A percentile compares a stretch with the other conserved stretches of the same genome.
Conservation (phyloP, 192 early-diverging fungal genomes). For the Paraglomus occultum region DNA sequence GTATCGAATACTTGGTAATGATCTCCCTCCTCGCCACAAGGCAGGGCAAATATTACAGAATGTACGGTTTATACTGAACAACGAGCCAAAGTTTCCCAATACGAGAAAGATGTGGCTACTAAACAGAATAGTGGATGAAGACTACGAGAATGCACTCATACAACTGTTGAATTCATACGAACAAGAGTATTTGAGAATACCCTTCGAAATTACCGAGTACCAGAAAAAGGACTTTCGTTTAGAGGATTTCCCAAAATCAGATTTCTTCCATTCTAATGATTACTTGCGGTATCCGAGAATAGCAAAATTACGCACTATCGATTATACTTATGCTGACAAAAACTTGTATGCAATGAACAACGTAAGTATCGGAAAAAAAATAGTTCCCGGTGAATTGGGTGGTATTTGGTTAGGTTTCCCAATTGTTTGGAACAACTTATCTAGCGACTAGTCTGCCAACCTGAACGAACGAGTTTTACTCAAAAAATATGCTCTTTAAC, state of each 20-base stretch:
- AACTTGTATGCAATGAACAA: slow-evolving; percentile 65
- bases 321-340: slow-evolving; percentile 61
- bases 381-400: background rate
- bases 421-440: background rate
- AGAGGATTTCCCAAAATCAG: slow-evolving; percentile 56
- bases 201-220: slow-evolving; percentile 51
- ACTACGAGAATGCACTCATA: slow-evolving; percentile 50
- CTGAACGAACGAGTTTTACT: too few species aligned
- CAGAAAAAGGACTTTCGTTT: slow-evolving; percentile 50
- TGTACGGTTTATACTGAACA: slow-evolving; percentile 55
- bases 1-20: slow-evolving; percentile 57
- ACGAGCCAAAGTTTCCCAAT: slow-evolving; percentile 52
- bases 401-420: slow-evolving; percentile 20
- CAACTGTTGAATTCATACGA: slow-evolving; percentile 48
- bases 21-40: slow-evolving; percentile 57
- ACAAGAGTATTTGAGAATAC: slow-evolving; percentile 52
- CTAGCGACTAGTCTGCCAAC: too few species aligned
- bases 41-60: slow-evolving; percentile 57
- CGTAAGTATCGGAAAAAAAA: slow-evolving; percentile 38
- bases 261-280: slow-evolving; percentile 58
- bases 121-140: slow-evolving; percentile 54
- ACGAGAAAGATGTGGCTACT: slow-evolving; percentile 54
- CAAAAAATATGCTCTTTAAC: too few species aligned
- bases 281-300: slow-evolving; percentile 53
- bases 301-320: slow-evolving; percentile 50